Conservation (phyloP, 1,284 basidiomycete genomes). For the Flammula alnicola region DNA sequence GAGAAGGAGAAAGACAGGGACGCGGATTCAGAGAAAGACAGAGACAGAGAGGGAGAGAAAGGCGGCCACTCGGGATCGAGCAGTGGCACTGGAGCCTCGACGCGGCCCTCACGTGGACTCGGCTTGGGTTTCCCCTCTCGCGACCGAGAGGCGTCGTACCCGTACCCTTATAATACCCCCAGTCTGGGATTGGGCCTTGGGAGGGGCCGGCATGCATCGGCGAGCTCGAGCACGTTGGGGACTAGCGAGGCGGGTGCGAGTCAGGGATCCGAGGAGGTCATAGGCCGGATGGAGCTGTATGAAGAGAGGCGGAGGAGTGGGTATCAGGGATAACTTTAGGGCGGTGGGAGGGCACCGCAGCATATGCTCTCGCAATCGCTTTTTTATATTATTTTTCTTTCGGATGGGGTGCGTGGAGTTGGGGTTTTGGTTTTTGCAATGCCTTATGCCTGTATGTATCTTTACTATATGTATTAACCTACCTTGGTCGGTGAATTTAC, state of each 20-base stretch:
- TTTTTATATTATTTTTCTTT: neutral
- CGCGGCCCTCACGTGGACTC: neutral
- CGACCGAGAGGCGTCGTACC: slow-evolving; percentile 8
- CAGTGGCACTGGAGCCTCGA: neutral
- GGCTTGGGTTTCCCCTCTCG: slow-evolving; percentile 8
- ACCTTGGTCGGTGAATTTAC: too few relatives aligned
- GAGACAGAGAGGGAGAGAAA: slow-evolving; percentile 14
- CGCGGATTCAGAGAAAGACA: neutral
- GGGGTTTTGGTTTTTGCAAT: too few relatives aligned
- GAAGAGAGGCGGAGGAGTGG: slow-evolving; percentile 29
- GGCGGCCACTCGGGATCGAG: neutral
- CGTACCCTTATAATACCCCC: slow-evolving; percentile 10
- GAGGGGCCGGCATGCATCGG: slow-evolving; percentile 18
- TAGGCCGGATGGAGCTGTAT: slow-evolving; percentile 46
- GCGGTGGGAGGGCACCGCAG: neutral
- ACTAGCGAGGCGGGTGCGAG: slow-evolving; percentile 27
- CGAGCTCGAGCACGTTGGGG: slow-evolving; percentile 24
- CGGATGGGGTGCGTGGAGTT: too few relatives aligned
- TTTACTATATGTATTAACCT: slow-evolving; percentile 4
- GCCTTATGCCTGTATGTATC: too few relatives aligned
- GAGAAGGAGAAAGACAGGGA: slow-evolving; percentile 14
- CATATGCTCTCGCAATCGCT: neutral
- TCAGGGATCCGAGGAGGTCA: slow-evolving; percentile 47
- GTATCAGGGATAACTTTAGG: slow-evolving; percentile 4
- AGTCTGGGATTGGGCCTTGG: slow-evolving; percentile 18